Percentiles rank a stretch among this genome's conserved stretches.
phyloP scores from a whole-genome alignment of 768 basidiomycete genomes.

The Lactarius indigo region DNA sequence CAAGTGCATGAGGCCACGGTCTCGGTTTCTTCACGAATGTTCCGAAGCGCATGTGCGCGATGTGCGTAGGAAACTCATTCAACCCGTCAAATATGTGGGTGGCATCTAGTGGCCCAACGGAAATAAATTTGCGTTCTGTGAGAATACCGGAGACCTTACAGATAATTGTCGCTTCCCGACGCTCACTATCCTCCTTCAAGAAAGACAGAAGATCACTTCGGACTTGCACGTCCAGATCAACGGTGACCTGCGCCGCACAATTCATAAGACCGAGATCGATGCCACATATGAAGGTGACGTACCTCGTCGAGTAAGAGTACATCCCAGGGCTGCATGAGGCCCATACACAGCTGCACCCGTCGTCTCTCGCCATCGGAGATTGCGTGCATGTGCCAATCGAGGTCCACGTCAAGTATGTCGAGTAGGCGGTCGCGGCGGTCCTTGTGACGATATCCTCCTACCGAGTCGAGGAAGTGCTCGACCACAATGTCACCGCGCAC shows the following conservation, averaged over 20 bases:
- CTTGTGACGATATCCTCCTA: slow-evolving; percentile 94
- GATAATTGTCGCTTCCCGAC: slow-evolving; percentile 80
- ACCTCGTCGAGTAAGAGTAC: slow-evolving; percentile 94
- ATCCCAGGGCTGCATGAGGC: slow-evolving; percentile 94
- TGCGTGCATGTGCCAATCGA: slow-evolving; percentile 94
- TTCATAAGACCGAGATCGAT: background rate
- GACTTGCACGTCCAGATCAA: slow-evolving; percentile 95
- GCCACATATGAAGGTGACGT: slow-evolving; percentile 17
- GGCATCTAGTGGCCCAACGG: slow-evolving; percentile 59
- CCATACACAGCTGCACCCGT: slow-evolving; percentile 90
- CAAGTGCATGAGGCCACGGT: slow-evolving; percentile 57
- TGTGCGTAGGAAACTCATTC: slow-evolving; percentile 86
- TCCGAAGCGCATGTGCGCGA: slow-evolving; percentile 89
- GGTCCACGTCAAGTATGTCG: slow-evolving; percentile 90
- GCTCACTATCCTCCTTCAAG: slow-evolving; percentile 76
- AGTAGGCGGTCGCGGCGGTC: slow-evolving; percentile 80
- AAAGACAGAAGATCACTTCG: slow-evolving; percentile 87
- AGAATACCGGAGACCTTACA: slow-evolving; percentile 46
- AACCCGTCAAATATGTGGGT: slow-evolving; percentile 98
- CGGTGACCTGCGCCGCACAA: slow-evolving; percentile 67
- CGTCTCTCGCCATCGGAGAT: slow-evolving; percentile 97
- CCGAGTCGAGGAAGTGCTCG: slow-evolving; percentile 92
- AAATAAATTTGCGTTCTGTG: background rate
- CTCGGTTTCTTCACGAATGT: slow-evolving; percentile 62
- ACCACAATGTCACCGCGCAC: slow-evolving; percentile 92